Percentiles rank a stretch among this genome's conserved stretches.
Evolutionary conservation across 257 asterid species (phyloP).

Genomic region (Cordia subcordata): DNA sequence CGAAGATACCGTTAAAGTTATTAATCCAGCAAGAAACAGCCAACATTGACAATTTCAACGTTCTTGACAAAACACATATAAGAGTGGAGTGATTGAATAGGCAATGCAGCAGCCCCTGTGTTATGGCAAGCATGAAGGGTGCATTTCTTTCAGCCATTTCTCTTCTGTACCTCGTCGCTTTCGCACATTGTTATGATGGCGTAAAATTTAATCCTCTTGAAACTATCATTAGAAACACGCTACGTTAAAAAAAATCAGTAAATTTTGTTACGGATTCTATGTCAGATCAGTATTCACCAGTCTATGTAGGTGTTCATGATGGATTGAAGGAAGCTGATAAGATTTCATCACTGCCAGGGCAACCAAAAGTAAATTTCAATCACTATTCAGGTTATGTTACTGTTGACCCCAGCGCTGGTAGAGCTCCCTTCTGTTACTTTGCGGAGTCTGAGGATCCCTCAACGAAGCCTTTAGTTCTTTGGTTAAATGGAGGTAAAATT

Average conservation of each 20-base stretch:
- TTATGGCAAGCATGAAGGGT: conserved; percentile 24
- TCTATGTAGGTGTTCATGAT: conserved; percentile 20
- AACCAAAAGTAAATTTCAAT: conserved; percentile 29
- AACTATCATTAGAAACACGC: conserved; percentile 5
- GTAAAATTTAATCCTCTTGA: conserved; percentile 24
- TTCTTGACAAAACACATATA: background rate
- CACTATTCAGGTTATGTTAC: conserved; percentile 38
- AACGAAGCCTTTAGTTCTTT: conserved; percentile 30
- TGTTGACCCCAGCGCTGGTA: conserved; percentile 23
- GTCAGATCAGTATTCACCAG: conserved; percentile 4
- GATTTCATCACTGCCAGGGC: conserved; percentile 32
- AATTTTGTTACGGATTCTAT: background rate
- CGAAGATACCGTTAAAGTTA: background rate
- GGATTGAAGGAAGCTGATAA: conserved; percentile 27
- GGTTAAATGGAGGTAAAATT: conserved; percentile 37
- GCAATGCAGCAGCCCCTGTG: background rate
- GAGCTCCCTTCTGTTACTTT: conserved; percentile 34
- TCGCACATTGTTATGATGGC: conserved; percentile 27
- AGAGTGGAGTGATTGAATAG: too few relatives aligned
- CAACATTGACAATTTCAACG: background rate
- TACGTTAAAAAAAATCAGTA: conserved; percentile 3
- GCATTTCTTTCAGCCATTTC: conserved; percentile 13
- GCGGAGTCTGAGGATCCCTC: conserved; percentile 26
- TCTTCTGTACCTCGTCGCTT: conserved; percentile 23
- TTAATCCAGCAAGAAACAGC: background rate